These are phyloP conservation scores for Ustilago loliicola DNA, from an alignment of 1,284 basidiomycete species.

Conservation along the genomic window DNA sequence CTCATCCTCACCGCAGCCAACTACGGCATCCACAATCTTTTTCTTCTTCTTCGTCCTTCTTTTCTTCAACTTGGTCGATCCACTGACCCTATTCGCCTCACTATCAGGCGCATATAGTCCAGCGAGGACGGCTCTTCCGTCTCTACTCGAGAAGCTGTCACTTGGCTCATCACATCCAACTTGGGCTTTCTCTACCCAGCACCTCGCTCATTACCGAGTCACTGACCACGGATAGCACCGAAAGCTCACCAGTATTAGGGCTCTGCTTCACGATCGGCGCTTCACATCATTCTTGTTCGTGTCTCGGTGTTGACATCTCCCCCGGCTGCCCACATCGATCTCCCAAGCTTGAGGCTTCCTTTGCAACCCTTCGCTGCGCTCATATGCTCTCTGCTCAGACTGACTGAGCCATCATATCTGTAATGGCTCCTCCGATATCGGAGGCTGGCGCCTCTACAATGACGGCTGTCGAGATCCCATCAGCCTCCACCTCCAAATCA, in stretches of 20 bases:
- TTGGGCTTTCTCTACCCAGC: background rate
- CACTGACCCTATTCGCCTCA: background rate
- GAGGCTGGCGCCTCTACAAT: slow-evolving; percentile 13
- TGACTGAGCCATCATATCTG: background rate
- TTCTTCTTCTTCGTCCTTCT: background rate
- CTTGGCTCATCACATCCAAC: slow-evolving; percentile 1
- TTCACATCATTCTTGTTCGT: background rate
- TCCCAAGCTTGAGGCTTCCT: background rate
- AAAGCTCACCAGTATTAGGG: background rate
- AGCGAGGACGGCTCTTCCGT: background rate
- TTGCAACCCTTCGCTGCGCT: background rate
- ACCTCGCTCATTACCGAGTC: background rate
- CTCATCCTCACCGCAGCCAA: background rate
- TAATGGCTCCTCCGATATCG: slow-evolving; percentile 28
- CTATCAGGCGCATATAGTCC: background rate
- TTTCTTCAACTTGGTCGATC: background rate
- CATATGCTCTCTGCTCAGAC: background rate
- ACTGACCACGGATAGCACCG: background rate
- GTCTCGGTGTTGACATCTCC: background rate
- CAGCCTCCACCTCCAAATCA: background rate
- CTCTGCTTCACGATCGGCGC: background rate
- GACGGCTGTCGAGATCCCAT: background rate
- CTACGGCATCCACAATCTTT: background rate
- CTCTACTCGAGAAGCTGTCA: slow-evolving; percentile 1
- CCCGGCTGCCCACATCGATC: background rate